A percentile compares a stretch with the other conserved stretches of the same genome.
Evolutionary conservation across 2,329 filamentous ascomycete species (phyloP).

Genomic region (Colletotrichum chlorophyti): DNA sequence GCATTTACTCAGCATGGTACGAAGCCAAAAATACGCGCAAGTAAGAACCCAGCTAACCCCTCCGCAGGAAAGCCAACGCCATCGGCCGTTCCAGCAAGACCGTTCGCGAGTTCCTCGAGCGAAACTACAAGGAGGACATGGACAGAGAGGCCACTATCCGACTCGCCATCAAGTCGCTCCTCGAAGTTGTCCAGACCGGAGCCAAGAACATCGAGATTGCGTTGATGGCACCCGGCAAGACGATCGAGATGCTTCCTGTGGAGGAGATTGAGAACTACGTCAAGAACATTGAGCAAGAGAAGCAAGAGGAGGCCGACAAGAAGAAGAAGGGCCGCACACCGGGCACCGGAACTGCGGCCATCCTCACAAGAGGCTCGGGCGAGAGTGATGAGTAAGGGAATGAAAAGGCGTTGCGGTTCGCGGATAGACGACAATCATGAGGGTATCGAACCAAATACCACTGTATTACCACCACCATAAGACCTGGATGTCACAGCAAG

Average conservation of each 20-base stretch:
- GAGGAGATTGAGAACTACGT: conserved; percentile 98
- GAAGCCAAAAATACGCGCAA: neutral
- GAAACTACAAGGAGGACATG: conserved; percentile 99
- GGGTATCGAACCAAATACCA: conserved; percentile 34
- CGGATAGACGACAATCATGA: conserved; percentile 27
- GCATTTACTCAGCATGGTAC: conserved; percentile 98
- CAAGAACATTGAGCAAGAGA: conserved; percentile 99
- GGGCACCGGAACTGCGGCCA: conserved; percentile 74
- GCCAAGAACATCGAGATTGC: conserved; percentile 99
- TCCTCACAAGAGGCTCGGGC: conserved; percentile 69
- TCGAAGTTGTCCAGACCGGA: conserved; percentile 98
- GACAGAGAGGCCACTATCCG: conserved; percentile 95
- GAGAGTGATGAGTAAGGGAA: conserved; percentile 36
- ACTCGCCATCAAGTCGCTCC: conserved; percentile 94
- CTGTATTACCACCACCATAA: conserved; percentile 48
- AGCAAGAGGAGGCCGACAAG: conserved; percentile 97
- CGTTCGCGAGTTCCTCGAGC: conserved; percentile 96
- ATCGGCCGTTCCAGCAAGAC: conserved; percentile 99
- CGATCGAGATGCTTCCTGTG: conserved; percentile 90
- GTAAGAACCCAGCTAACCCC: neutral
- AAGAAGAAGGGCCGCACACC: conserved; percentile 85
- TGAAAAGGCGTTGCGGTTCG: conserved; percentile 23
- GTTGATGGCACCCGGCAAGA: conserved; percentile 92
- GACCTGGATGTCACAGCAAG: conserved; percentile 33
- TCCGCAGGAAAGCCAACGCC: conserved; percentile 92